These are phyloP conservation scores for Wickerhamiella australiensis DNA, from an alignment of 805 yeast species.

Conservation along the genomic window DNA sequence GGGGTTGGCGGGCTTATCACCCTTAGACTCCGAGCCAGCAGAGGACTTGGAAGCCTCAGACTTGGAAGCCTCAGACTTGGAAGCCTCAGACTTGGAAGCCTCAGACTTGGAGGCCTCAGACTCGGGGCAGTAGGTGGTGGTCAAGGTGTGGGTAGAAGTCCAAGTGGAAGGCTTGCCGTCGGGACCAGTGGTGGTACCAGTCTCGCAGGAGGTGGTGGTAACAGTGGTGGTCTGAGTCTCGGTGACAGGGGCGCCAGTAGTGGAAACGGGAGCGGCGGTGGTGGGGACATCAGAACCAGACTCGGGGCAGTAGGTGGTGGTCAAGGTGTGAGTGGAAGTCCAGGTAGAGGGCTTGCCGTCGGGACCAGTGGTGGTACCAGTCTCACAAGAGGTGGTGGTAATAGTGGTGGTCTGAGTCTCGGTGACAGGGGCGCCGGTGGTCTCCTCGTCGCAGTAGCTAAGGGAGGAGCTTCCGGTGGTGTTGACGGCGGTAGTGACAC, in stretches of 20 bases:
- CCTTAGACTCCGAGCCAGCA: background rate
- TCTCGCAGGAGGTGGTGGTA: background rate
- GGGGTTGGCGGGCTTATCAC: background rate
- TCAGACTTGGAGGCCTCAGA: background rate
- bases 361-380: constrained; percentile 3
- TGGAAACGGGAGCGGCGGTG: no score
- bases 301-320: constrained; percentile 4
- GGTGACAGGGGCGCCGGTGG: background rate
- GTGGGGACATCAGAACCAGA: background rate
- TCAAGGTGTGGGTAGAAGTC: background rate
- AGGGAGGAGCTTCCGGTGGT: background rate
- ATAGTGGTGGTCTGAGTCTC: background rate
- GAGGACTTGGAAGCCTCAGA: background rate
- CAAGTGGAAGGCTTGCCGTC: constrained; percentile 2
- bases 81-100: background rate
- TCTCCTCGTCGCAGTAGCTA: background rate
- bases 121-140: background rate
- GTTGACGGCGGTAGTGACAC: background rate
- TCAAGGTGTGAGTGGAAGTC: background rate
- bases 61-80: background rate
- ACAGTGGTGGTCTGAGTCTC: background rate
- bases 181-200: constrained; percentile 3
- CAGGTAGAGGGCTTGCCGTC: constrained; percentile 3
- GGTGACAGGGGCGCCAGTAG: background rate
- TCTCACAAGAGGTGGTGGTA: background rate